phyloP scores from a whole-genome alignment of 495 filamentous ascomycete genomes.

The Bathelium albidoporum region DNA sequence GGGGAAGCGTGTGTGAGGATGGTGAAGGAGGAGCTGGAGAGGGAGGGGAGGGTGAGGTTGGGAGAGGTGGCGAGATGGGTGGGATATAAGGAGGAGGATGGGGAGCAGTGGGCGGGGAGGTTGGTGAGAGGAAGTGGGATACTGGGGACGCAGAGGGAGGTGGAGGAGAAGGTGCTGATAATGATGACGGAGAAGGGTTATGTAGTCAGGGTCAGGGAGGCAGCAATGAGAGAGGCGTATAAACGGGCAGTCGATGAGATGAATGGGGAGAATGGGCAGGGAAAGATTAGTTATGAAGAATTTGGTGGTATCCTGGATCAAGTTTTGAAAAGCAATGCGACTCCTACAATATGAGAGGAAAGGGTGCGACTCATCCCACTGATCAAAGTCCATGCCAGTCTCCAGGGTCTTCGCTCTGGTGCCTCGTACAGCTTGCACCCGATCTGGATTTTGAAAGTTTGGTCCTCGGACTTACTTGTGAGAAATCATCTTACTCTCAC shows the following conservation, averaged over 20 bases:
- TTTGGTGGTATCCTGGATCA: slow-evolving; percentile 19
- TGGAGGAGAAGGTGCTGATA: slow-evolving; percentile 7
- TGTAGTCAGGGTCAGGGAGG: slow-evolving; percentile 23
- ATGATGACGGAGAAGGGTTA: slow-evolving; percentile 28
- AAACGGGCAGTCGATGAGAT: slow-evolving; percentile 3
- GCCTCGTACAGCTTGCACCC: background rate
- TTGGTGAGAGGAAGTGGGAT: slow-evolving; percentile 24
- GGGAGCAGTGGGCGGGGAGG: slow-evolving; percentile 25
- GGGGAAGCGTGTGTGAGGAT: slow-evolving; percentile 28
- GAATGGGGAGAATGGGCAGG: slow-evolving; percentile 9
- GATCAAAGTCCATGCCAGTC: no score
- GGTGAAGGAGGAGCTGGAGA: slow-evolving; percentile 22
- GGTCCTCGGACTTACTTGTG: no score
- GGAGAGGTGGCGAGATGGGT: slow-evolving; percentile 18
- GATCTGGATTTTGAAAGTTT: background rate
- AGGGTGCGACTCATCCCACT: background rate
- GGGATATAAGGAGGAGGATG: slow-evolving; percentile 18
- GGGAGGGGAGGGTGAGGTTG: slow-evolving; percentile 24
- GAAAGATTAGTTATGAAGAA: slow-evolving; percentile 14
- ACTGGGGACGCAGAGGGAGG: slow-evolving; percentile 12
- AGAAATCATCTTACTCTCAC: no score
- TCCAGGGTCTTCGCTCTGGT: background rate
- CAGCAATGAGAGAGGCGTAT: slow-evolving; percentile 25
- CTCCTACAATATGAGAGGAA: background rate
- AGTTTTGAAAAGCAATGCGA: slow-evolving; percentile 13